Percentiles rank a stretch among this genome's conserved stretches.
Conservation (phyloP, 192 early-diverging fungal species). For the Coemansia furcata region DNA sequence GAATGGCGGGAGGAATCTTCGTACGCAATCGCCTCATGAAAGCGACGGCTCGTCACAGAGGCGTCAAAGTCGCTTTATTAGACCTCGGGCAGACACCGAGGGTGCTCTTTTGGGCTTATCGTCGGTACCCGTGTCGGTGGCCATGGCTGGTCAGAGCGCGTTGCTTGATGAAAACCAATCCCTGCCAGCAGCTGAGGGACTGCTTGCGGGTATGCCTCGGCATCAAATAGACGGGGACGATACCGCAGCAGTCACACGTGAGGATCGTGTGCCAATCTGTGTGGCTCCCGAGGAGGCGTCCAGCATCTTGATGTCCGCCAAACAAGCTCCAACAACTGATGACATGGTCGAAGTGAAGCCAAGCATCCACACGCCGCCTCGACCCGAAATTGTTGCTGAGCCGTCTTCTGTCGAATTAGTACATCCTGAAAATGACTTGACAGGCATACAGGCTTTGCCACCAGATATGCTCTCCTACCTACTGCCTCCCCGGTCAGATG, state of each 20-base stretch:
- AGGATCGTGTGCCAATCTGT: background rate
- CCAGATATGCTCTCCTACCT: background rate
- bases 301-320: background rate
- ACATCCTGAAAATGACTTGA: background rate
- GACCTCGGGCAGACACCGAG: background rate
- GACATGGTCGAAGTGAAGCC: background rate
- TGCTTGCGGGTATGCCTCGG: background rate
- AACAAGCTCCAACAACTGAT: background rate
- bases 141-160: background rate
- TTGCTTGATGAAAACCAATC: background rate
- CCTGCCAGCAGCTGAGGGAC: background rate
- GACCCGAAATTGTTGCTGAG: background rate
- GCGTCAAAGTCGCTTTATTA: background rate
- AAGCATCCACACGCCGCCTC: background rate
- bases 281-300: background rate
- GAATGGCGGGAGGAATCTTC: conserved; percentile 12
- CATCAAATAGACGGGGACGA: background rate
- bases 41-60: conserved; percentile 19
- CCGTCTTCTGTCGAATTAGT: background rate
- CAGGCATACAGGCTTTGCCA: conserved; percentile 2
- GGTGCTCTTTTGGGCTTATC: background rate
- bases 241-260: background rate
- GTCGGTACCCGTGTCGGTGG: background rate
- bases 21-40: conserved; percentile 16
- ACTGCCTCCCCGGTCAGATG: background rate